Base-by-base conservation (phyloP, 2,329 filamentous ascomycete species). In the Karstenula rhodostoma region DNA sequence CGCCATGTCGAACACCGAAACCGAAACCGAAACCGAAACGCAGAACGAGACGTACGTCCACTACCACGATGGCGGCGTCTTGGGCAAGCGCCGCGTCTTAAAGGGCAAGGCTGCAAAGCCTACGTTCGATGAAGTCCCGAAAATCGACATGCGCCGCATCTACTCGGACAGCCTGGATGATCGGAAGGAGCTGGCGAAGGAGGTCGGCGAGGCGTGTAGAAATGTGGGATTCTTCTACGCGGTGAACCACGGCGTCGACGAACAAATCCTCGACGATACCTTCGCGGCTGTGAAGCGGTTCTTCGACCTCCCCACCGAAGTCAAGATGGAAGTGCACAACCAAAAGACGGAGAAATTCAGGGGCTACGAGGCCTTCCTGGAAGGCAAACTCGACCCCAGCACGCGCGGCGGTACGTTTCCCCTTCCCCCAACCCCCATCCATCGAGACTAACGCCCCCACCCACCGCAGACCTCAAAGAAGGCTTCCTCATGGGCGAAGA, bases 251-350 rank as follows among this genome's bases (percentile, higher is more conserved):
- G 68, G 73, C 4, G 69, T 78, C 2, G 66, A 74, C 17, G 65
- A 74, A 12, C 51, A 60, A 5, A 27, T 74, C 23, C 52, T 76
- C 37, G 63, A 70, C 8, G 67, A 69, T 7, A 77, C 74, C 0
- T 75, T 77, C 25, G 61, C 67, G 0, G 70, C 71, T 4, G 61
- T 74, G 33, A 67, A 68, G 55, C 61, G 62, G 17, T 78, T 72
- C 65, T 78, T 78, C 59, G 66, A 64, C 5, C 60, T 77, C 10
- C 67, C 68, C 2, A 65, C 54, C 7, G 70, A 76, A 8, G 59
- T 73, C 27, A 78, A 78, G 59, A 78, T 78, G 76, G 71, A 76
- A 42, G 68, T 68, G 4, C 74, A 77, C 40, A 73, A 76, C 8
- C 70, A 77, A 43, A 77, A 77, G 61, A 76, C 69, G 2, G 59